phyloP scores from a whole-genome alignment of 2,329 filamentous ascomycete genomes.

The Tolypocladium amazonense region DNA sequence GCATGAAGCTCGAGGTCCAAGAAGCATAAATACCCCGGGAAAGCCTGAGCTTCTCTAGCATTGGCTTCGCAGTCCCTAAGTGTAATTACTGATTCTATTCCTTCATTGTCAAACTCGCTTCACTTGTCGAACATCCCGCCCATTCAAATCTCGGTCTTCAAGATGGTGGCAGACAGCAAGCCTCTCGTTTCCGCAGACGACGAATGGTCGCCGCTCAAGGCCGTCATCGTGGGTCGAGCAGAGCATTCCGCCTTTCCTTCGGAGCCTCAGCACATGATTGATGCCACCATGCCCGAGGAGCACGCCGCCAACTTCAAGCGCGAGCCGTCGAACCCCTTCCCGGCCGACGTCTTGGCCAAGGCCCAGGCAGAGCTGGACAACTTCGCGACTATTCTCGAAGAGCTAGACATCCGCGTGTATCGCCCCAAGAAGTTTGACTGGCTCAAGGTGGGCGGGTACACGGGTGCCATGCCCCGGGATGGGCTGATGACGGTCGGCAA shows the following conservation, averaged over 20 bases:
- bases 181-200: neutral
- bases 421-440: neutral
- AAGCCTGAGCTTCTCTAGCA: neutral
- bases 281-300: neutral
- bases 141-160: neutral
- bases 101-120: neutral
- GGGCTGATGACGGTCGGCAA: neutral
- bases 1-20: neutral
- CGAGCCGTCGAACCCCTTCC: neutral
- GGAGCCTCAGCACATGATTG: conserved; percentile 1
- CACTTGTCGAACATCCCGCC: neutral
- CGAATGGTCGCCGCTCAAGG: conserved; percentile 3
- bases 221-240: conserved; percentile 3
- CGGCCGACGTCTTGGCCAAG: neutral
- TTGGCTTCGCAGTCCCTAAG: neutral
- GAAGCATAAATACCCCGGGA: neutral
- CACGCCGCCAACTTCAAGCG: neutral
- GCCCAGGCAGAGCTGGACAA: neutral
- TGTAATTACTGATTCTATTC: neutral
- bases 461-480: neutral
- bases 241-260: conserved; percentile 2
- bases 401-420: neutral
- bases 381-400: neutral
- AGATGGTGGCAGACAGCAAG: neutral
- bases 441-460: neutral